A percentile compares a stretch with the other conserved stretches of the same genome.
Conservation (phyloP, 2,329 filamentous ascomycete genomes). For the Allantophomopsis cytisporea region DNA sequence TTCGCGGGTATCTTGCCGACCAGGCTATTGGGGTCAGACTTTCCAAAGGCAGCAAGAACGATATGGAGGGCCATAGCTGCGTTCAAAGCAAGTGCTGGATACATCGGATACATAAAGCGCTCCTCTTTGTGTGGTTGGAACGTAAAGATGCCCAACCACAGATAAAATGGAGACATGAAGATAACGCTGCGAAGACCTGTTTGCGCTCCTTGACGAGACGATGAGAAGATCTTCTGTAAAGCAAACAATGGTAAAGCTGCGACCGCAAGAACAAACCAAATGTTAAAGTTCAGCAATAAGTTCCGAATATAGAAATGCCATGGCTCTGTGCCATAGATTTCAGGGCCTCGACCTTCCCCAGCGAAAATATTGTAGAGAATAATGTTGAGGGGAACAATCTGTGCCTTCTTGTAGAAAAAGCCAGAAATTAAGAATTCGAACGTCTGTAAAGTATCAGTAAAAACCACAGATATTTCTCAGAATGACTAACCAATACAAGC, state of each 20-base stretch:
- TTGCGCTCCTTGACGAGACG: slow-evolving; percentile 47
- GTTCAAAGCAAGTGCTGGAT: slow-evolving; percentile 81
- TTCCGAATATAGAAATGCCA: slow-evolving; percentile 97
- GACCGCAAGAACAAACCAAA: slow-evolving; percentile 79
- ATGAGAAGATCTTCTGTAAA: slow-evolving; percentile 53
- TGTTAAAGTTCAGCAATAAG: slow-evolving; percentile 82
- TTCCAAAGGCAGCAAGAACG: slow-evolving; percentile 61
- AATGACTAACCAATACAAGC: slow-evolving; percentile 14
- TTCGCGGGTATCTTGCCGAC: slow-evolving; percentile 59
- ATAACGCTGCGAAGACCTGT: slow-evolving; percentile 63
- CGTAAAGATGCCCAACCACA: slow-evolving; percentile 89
- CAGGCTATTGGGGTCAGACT: slow-evolving; percentile 50
- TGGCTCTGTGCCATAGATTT: slow-evolving; percentile 90
- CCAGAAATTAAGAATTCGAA: slow-evolving; percentile 61
- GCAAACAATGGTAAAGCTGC: slow-evolving; percentile 61
- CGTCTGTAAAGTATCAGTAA: slow-evolving; percentile 30
- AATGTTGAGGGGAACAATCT: slow-evolving; percentile 80
- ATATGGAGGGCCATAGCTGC: slow-evolving; percentile 78
- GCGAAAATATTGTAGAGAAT: slow-evolving; percentile 92
- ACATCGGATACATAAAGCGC: slow-evolving; percentile 95
- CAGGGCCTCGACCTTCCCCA: slow-evolving; percentile 60
- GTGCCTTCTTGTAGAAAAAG: slow-evolving; percentile 72
- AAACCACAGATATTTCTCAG: background rate
- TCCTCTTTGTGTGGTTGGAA: slow-evolving; percentile 95
- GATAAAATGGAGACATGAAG: slow-evolving; percentile 76